Evolutionary conservation across 352 stramenopile species (phyloP).

Genomic region (Phytophthora pluvialis): DNA sequence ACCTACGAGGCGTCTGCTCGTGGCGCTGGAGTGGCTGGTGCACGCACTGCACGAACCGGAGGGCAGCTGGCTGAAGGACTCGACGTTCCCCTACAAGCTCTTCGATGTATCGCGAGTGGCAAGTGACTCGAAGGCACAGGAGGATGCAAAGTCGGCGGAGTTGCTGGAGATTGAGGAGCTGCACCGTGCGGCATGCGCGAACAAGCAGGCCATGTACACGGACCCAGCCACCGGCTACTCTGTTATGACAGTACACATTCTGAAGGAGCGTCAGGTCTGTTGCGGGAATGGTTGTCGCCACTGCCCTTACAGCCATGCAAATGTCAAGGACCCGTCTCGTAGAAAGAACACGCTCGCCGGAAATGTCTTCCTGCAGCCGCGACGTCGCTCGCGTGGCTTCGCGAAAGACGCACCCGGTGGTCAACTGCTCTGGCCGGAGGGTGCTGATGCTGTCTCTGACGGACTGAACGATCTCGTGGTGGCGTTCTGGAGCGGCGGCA

Average conservation of each 20-base stretch:
- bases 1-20: constrained; percentile 58
- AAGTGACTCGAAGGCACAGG: constrained; percentile 7
- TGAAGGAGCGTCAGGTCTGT: constrained; percentile 81
- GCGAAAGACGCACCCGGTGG: constrained; percentile 31
- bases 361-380: constrained; percentile 43
- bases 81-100: constrained; percentile 51
- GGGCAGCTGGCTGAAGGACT: constrained; percentile 37
- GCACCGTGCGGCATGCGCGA: constrained; percentile 71
- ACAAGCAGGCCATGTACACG: constrained; percentile 79
- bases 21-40: constrained; percentile 68
- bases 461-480: constrained; percentile 65
- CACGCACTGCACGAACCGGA: constrained; percentile 42
- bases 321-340: constrained; percentile 56
- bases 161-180: constrained; percentile 64
- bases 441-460: constrained; percentile 7
- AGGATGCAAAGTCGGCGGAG: constrained; percentile 23
- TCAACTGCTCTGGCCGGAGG: constrained; percentile 40
- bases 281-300: constrained; percentile 92
- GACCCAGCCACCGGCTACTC: constrained; percentile 87
- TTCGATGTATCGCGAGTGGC: constrained; percentile 29
- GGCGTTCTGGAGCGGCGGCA: constrained; percentile 90
- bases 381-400: constrained; percentile 29
- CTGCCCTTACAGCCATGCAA: constrained; percentile 90
- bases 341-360: constrained; percentile 50
- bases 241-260: constrained; percentile 87